Base-by-base conservation (phyloP, 306 rosid genomes). In the Casuarina cunninghamiana region DNA sequence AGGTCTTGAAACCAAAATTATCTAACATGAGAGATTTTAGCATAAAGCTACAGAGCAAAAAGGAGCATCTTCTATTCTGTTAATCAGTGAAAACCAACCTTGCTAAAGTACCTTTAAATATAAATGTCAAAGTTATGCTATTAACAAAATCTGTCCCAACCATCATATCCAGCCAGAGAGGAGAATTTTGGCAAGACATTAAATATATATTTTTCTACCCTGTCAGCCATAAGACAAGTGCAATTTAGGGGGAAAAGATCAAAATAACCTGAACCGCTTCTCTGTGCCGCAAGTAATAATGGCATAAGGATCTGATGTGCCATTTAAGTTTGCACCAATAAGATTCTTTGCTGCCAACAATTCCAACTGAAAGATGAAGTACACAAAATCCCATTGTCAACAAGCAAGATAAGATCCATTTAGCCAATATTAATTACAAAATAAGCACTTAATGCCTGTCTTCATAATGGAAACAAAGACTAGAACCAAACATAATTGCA, bases 271-370 rank as follows among this genome's bases (percentile, higher is more conserved):
- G 93, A 95, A 95, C 80, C 97, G 89, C 85, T 92, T 95, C 85
- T 95, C 93, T 79, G 87, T 83, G 75, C 93, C 93, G 66, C 99
- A 95, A 9, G 92, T 95, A 78, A 95, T 95, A 79, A 95, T 89
- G 72, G 86, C 97, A 86, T 95, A 95, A 38, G 99, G 99, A 87
- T 95, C 99, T 2, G 99, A 92, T 4, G 97, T 93, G 80, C 99
- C 99, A 88, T 95, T 95, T 77, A 95, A 82, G 85, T 95, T 95
- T 69, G 99, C 99, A 82, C 93, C 97, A 55, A 93, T 75, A 26
- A 95, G 91, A 81, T 92, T 95, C 85, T 95, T 95, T 57, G 99
- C 99, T 71, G 99, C 99, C 91, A 95, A 84, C 71, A 95, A 84
- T 85, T 95, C 97, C 88, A 95, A 71, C 99, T 95, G 90, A 82